These are phyloP conservation scores for Trametes polyzona DNA, from an alignment of 1,284 basidiomycete genomes.

Conservation along the genomic window DNA sequence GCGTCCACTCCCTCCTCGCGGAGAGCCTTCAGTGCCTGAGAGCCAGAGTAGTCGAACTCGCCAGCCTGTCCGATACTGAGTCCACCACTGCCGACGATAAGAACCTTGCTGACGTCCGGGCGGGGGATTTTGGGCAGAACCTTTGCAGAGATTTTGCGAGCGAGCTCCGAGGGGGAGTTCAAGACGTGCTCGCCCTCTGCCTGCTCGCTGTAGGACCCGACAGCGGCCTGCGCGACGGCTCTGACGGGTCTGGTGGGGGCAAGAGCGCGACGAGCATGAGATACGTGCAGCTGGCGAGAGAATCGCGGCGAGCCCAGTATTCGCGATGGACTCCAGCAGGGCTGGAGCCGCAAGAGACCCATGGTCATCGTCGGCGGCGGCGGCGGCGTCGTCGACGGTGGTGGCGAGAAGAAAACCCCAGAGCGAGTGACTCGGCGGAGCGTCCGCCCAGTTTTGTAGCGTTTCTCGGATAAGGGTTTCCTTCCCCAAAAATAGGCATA, in stretches of 20 bases:
- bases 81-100: constrained; percentile 96
- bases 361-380: constrained; percentile 26
- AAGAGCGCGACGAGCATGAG: constrained; percentile 35
- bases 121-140: constrained; percentile 87
- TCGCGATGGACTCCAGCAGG: constrained; percentile 29
- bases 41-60: constrained; percentile 99
- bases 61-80: constrained; percentile 98
- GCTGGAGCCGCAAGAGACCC: constrained; percentile 32
- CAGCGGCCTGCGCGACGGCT: constrained; percentile 36
- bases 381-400: constrained; percentile 20
- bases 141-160: constrained; percentile 87
- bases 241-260: constrained; percentile 44
- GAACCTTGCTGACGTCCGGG: constrained; percentile 92
- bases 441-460: constrained; percentile 6
- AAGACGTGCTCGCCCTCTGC: constrained; percentile 75
- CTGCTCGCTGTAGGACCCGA: constrained; percentile 38
- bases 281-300: constrained; percentile 39
- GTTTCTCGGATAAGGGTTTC: constrained; percentile 21
- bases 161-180: constrained; percentile 91
- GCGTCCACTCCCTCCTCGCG: constrained; percentile 95
- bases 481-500: constrained; percentile 14
- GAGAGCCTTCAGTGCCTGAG: constrained; percentile 98
- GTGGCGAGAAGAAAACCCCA: constrained; percentile 18
- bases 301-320: constrained; percentile 24
- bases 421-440: constrained; percentile 20